Evolutionary conservation across 257 asterid genomes (phyloP).

Genomic region (Solanum pennellii): DNA sequence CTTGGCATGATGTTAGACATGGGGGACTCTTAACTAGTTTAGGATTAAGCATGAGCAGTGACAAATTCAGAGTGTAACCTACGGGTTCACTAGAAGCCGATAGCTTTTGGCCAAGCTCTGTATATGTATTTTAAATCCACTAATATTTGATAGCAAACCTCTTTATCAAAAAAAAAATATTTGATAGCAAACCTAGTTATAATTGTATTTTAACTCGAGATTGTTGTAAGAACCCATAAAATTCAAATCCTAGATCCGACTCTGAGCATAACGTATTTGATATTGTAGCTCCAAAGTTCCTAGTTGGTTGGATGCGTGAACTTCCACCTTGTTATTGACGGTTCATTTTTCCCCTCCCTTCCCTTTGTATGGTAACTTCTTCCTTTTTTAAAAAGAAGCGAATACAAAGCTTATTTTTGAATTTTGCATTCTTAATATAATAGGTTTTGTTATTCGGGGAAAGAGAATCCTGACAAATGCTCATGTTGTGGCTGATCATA

Average conservation of each 20-base stretch:
- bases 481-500: slow-evolving; percentile 96
- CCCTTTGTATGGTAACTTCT: background rate
- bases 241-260: background rate
- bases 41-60: background rate
- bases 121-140: background rate
- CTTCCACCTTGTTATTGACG: background rate
- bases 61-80: background rate
- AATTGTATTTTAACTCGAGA: background rate
- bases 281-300: background rate
- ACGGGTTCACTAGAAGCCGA: background rate
- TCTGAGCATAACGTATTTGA: background rate
- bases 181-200: background rate
- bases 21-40: background rate
- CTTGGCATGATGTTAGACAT: background rate
- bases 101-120: background rate
- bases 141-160: background rate
- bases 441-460: slow-evolving; percentile 79
- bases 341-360: background rate
- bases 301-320: background rate
- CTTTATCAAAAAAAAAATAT: background rate
- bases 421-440: background rate
- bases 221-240: background rate
- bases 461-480: slow-evolving; percentile 91
- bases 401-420: background rate
- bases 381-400: background rate